Conservation (phyloP, 2,329 filamentous ascomycete genomes). For the Malbranchea cinnamomea region DNA sequence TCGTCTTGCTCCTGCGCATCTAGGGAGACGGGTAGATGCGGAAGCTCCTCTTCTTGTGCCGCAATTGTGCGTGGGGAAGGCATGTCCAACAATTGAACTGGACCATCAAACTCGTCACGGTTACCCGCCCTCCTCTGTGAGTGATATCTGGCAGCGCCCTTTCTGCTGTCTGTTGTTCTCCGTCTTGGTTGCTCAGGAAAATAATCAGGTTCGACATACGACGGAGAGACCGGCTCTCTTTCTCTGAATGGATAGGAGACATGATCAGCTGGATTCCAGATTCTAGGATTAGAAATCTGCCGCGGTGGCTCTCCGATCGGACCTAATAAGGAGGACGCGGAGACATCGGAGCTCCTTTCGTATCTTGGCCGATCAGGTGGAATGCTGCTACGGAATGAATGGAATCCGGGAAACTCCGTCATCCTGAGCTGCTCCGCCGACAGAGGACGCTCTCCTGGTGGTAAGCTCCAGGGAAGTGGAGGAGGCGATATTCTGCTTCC, state of each 20-base stretch:
- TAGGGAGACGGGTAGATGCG: conserved; percentile 68
- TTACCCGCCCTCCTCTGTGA: conserved; percentile 55
- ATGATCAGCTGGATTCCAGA: conserved; percentile 20
- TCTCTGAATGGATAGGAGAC: conserved; percentile 18
- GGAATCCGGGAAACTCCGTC: conserved; percentile 19
- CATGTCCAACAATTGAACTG: conserved; percentile 64
- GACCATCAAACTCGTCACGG: conserved; percentile 79
- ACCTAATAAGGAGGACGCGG: conserved; percentile 18
- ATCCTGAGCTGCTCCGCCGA: conserved; percentile 15
- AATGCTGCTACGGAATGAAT: conserved; percentile 12
- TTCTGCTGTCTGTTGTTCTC: conserved; percentile 18
- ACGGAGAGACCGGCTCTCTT: conserved; percentile 20
- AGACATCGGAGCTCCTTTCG: conserved; percentile 16
- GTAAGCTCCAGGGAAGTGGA: conserved; percentile 5
- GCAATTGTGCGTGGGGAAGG: conserved; percentile 57
- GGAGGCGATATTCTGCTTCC: conserved; percentile 7
- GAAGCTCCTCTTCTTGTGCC: conserved; percentile 64
- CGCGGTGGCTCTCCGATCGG: conserved; percentile 18
- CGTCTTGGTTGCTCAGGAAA: conserved; percentile 22
- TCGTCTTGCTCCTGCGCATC: conserved; percentile 72
- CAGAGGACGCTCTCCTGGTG: conserved; percentile 9
- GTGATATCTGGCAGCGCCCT: conserved; percentile 20
- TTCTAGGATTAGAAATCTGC: conserved; percentile 18
- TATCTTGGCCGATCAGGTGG: conserved; percentile 16
- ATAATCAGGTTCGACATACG: conserved; percentile 21